A percentile compares a stretch with the other conserved stretches of the same genome.
phyloP scores from a whole-genome alignment of 139 green algal genomes.

The Chlamydomonas sphaeroides region DNA sequence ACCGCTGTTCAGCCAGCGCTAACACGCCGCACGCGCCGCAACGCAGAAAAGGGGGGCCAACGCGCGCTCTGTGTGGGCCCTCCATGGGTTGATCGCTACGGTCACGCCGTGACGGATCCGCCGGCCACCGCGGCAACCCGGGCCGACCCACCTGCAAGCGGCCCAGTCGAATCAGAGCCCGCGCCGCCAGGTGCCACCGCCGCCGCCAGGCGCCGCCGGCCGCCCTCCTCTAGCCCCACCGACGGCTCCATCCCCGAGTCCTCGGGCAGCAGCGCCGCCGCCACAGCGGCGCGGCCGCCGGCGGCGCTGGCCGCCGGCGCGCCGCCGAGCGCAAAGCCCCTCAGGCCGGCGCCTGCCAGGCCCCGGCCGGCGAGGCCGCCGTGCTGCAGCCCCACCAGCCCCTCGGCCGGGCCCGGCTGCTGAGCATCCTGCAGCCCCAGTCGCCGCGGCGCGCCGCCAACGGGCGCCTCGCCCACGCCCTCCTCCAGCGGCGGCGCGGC shows the following conservation, averaged over 20 bases:
- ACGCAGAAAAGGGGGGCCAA: too few relatives aligned
- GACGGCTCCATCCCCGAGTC: conserved; percentile 22
- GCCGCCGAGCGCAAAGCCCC: conserved; percentile 7
- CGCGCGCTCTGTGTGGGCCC: too few relatives aligned
- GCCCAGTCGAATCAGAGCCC: background rate
- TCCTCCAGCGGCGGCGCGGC: conserved; percentile 4
- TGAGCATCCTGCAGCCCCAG: background rate
- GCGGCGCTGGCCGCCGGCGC: conserved; percentile 11
- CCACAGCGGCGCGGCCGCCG: background rate
- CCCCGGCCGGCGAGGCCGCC: background rate
- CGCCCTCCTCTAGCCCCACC: background rate
- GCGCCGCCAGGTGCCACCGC: background rate
- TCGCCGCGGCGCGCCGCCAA: background rate
- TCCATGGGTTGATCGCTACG: too few relatives aligned
- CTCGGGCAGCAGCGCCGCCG: background rate
- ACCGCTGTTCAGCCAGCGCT: too few relatives aligned
- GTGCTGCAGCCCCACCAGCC: background rate
- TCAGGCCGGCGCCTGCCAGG: background rate
- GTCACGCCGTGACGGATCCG: too few relatives aligned
- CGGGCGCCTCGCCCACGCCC: conserved; percentile 20
- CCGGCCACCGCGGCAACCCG: background rate
- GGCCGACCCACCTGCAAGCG: conserved; percentile 22
- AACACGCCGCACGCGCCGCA: too few relatives aligned
- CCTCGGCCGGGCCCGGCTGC: too few relatives aligned
- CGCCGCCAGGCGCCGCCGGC: background rate